Evolutionary conservation across 345 rosid genomes (phyloP).

Genomic region (Dipteronia dyeriana): DNA sequence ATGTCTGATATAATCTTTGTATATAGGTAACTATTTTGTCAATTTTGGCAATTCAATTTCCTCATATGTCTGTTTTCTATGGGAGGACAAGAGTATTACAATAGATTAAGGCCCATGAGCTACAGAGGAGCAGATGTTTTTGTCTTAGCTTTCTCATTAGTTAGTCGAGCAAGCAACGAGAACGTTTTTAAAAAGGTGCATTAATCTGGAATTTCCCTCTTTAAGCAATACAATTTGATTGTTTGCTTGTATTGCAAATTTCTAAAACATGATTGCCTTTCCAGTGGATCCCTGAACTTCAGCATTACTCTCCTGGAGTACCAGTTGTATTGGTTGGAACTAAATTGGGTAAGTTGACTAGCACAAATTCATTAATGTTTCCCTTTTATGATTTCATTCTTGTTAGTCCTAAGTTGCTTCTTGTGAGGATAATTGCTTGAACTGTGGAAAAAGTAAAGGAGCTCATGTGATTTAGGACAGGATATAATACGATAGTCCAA

Average conservation of each 20-base stretch:
- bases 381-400: background rate
- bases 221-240: background rate
- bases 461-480: background rate
- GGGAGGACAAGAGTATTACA: slow-evolving; percentile 96
- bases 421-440: background rate
- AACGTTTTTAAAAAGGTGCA: slow-evolving; percentile 88
- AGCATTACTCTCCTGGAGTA: slow-evolving; percentile 88
- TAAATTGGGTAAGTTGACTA: slow-evolving; percentile 66
- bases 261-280: slow-evolving; percentile 36
- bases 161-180: slow-evolving; percentile 95
- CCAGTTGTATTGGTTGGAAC: slow-evolving; percentile 92
- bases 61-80: slow-evolving; percentile 7
- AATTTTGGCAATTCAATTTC: background rate
- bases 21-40: background rate
- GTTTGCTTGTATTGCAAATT: slow-evolving; percentile 6
- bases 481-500: background rate
- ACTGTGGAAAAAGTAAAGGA: too few relatives aligned
- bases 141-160: slow-evolving; percentile 93
- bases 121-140: slow-evolving; percentile 97
- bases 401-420: background rate
- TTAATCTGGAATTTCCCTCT: background rate
- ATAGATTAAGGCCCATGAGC: slow-evolving; percentile 95
- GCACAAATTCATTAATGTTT: background rate
- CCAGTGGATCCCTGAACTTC: slow-evolving; percentile 99
- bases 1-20: background rate